These are phyloP conservation scores for Neophaeococcomyces aloes DNA, from an alignment of 2,329 filamentous ascomycete genomes.

Conservation along the genomic window DNA sequence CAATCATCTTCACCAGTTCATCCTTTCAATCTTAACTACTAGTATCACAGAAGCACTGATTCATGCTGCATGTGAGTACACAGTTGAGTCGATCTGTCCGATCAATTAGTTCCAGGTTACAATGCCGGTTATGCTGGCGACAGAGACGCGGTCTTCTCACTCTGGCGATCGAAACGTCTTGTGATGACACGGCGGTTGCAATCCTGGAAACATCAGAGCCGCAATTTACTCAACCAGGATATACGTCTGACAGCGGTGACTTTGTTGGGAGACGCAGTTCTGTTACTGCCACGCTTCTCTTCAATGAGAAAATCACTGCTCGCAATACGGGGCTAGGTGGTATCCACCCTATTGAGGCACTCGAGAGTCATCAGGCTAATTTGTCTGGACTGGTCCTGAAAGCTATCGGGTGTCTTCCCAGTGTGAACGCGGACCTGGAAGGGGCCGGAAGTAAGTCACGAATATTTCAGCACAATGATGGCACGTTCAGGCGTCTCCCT, in stretches of 20 bases:
- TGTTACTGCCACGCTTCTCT: conserved; percentile 46
- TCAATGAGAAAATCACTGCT: conserved; percentile 71
- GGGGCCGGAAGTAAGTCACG: neutral
- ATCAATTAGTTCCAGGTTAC: too few relatives aligned
- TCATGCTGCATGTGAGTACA: too few relatives aligned
- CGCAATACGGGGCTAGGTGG: conserved; percentile 66
- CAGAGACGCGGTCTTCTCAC: conserved; percentile 28
- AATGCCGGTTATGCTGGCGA: neutral
- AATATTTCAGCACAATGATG: conserved; percentile 19
- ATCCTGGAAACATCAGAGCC: conserved; percentile 47
- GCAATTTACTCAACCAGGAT: neutral
- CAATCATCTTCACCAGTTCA: too few relatives aligned
- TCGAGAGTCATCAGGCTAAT: conserved; percentile 62
- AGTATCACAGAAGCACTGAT: too few relatives aligned
- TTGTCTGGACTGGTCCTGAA: conserved; percentile 58
- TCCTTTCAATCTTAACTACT: too few relatives aligned
- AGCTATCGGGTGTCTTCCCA: conserved; percentile 49
- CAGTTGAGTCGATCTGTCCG: too few relatives aligned
- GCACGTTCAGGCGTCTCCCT: conserved; percentile 41
- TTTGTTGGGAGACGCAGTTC: neutral
- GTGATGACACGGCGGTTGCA: conserved; percentile 88
- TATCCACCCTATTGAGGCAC: conserved; percentile 66
- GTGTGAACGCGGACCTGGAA: conserved; percentile 14
- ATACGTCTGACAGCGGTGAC: neutral
- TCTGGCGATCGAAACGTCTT: conserved; percentile 39